Evolutionary conservation across 1,284 basidiomycete genomes (phyloP).

Genomic region (Rhodotorula mucilaginosa): DNA sequence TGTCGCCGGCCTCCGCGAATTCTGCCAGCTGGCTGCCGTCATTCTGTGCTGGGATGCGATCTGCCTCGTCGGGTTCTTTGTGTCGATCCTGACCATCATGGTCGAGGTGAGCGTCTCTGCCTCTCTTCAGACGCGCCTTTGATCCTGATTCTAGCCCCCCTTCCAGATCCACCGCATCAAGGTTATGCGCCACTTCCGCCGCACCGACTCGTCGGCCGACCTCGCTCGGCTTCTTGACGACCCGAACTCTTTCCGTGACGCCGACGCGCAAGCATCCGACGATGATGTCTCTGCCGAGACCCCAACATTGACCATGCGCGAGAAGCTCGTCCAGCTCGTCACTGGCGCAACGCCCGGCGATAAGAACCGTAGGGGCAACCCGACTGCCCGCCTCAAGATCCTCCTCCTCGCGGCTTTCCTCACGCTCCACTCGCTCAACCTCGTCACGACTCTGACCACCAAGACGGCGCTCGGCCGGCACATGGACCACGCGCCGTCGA

Average conservation of each 20-base stretch:
- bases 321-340: slow-evolving; percentile 38
- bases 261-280: slow-evolving; percentile 36
- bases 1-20: slow-evolving; percentile 87
- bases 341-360: slow-evolving; percentile 38
- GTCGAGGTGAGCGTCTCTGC: slow-evolving; percentile 65
- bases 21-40: slow-evolving; percentile 88
- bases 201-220: slow-evolving; percentile 44
- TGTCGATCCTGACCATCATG: slow-evolving; percentile 86
- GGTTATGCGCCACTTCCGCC: slow-evolving; percentile 54
- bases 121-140: neutral
- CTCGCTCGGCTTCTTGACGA: slow-evolving; percentile 44
- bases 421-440: slow-evolving; percentile 83
- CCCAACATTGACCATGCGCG: slow-evolving; percentile 28
- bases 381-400: slow-evolving; percentile 84
- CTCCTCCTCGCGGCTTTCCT: slow-evolving; percentile 84
- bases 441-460: slow-evolving; percentile 85
- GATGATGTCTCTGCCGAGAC: slow-evolving; percentile 26
- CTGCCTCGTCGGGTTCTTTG: slow-evolving; percentile 85
- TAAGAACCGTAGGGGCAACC: slow-evolving; percentile 63
- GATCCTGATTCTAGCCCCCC: slow-evolving; percentile 21
- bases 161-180: slow-evolving; percentile 58
- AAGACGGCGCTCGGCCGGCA: slow-evolving; percentile 64
- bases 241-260: slow-evolving; percentile 39
- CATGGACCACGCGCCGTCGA: slow-evolving; percentile 35
- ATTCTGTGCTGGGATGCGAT: slow-evolving; percentile 82